These are phyloP conservation scores for Penicillium silybi DNA, from an alignment of 495 filamentous ascomycete species.

Conservation along the genomic window DNA sequence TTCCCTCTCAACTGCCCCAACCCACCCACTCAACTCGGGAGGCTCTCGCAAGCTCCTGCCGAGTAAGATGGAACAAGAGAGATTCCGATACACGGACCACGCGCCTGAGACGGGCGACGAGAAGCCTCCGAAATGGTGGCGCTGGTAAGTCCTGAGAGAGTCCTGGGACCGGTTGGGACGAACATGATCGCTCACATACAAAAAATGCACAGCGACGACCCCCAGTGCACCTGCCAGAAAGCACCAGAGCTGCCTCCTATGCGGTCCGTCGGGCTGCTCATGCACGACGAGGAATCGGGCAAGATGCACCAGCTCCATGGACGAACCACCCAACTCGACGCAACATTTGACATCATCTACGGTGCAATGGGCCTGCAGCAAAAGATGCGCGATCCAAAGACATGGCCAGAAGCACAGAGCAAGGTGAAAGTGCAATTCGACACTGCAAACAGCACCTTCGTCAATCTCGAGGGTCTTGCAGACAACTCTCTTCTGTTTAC, in stretches of 20 bases:
- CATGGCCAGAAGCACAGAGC: not conserved
- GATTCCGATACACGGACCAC: not conserved
- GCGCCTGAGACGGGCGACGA: not conserved
- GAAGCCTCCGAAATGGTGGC: not conserved
- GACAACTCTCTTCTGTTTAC: conserved; percentile 28
- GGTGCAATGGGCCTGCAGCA: conserved; percentile 23
- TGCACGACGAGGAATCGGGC: conserved; percentile 11
- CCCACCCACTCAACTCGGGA: not conserved
- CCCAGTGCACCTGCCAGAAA: conserved; percentile 10
- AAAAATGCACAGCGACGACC: conserved; percentile 2
- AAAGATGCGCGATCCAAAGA: conserved; percentile 8
- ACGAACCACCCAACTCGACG: conserved; percentile 18
- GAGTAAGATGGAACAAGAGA: not conserved
- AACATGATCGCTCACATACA: not conserved
- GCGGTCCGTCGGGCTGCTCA: conserved; percentile 10
- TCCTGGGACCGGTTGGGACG: not conserved
- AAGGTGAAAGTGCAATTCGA: conserved; percentile 11
- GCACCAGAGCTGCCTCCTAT: not conserved
- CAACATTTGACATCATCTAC: conserved; percentile 22
- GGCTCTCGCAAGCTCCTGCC: not conserved
- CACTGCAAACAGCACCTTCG: conserved; percentile 16
- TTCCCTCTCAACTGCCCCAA: not conserved
- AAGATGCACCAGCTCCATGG: conserved; percentile 16
- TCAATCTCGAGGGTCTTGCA: conserved; percentile 26
- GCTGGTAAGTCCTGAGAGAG: not conserved